These are phyloP conservation scores for Oxalis stricta DNA, from an alignment of 441 rosid species.

Conservation along the genomic window DNA sequence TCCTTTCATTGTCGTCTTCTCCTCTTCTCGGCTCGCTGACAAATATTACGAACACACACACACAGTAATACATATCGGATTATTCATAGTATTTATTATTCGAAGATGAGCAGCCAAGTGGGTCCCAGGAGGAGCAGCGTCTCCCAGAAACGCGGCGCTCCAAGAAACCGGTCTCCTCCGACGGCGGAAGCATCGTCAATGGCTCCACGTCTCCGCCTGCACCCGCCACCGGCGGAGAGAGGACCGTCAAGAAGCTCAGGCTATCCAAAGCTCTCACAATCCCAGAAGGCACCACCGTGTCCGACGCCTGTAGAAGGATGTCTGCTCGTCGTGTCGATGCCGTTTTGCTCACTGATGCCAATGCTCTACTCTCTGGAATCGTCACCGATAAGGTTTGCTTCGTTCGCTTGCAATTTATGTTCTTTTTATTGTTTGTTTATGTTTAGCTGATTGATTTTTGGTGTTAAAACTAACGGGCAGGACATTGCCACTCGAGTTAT, in stretches of 20 bases:
- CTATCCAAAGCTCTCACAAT: conserved; percentile 86
- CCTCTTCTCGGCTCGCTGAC: too few relatives aligned
- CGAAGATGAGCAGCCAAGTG: conserved; percentile 44
- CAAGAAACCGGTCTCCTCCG: conserved; percentile 32
- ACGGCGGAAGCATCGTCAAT: conserved; percentile 31
- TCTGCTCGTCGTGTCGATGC: conserved; percentile 78
- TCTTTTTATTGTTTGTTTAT: not conserved
- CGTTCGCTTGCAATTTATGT: not conserved
- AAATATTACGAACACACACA: too few relatives aligned
- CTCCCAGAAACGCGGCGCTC: conserved; percentile 30
- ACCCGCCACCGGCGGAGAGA: conserved; percentile 36
- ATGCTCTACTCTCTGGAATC: conserved; percentile 87
- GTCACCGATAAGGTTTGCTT: conserved; percentile 61
- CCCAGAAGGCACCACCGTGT: conserved; percentile 80
- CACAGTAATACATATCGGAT: too few relatives aligned
- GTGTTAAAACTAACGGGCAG: conserved; percentile 10
- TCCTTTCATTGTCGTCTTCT: too few relatives aligned
- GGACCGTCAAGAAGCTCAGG: conserved; percentile 82
- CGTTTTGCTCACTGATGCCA: conserved; percentile 71
- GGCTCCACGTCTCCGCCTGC: conserved; percentile 39
- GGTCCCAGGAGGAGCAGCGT: conserved; percentile 30
- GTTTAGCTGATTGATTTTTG: not conserved
- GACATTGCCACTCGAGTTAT: conserved; percentile 74
- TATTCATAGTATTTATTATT: too few relatives aligned
- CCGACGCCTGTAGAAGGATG: conserved; percentile 84